Base-by-base conservation (phyloP, 352 stramenopile species). In the Thraustochytrium sp. region DNA sequence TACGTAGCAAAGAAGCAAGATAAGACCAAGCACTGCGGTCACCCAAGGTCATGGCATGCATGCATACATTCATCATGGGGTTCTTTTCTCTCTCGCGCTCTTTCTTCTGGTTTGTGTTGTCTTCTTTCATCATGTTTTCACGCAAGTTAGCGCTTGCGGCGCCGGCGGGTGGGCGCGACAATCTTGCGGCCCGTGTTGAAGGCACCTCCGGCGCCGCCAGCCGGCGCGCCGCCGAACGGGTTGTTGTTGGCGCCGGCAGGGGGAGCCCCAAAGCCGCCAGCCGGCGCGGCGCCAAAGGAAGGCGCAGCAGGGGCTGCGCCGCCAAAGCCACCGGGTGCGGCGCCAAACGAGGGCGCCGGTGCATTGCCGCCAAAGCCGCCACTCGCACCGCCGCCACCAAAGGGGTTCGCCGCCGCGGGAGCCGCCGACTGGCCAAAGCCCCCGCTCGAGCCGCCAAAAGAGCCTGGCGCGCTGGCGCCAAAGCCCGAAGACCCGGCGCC, bases 131-230 rank as follows among this genome's bases (percentile, higher is more conserved):
- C n/a, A n/a, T n/a, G n/a, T n/a, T n/a, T n/a, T n/a, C n/a, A n/a
- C n/a, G n/a, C n/a, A n/a, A n/a, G n/a, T n/a, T n/a, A n/a, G 26
- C 59, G 29, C 36, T 72, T 72, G 13, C 36, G 42, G 5, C 40
- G 34, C 1, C 59, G 34, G 26, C 59, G 59, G 11, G 59, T 72
- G 26, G 59, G 0, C 13, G 40, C 13, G 26, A 72, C 59, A 44
- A 72, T 72, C 26, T 72, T 72, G 11, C 59, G 21, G 16, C 59
- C 59, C 8, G 59, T 72, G 59, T 31, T 72, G 40, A 72, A 72
- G 34, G 26, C 59, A 44, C 40, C 36, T 29, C 36, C 34, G n/a
- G 13, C 59, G 46, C 36, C 44, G 26, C 23, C 23, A 37, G 36
- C 44, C 4, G 26, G 26, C 34, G 54, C 54, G 34, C 54, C 54